A percentile compares a stretch with the other conserved stretches of the same genome.
Conservation (phyloP, 169 alveolate species). For the Plasmodium knowlesi region DNA sequence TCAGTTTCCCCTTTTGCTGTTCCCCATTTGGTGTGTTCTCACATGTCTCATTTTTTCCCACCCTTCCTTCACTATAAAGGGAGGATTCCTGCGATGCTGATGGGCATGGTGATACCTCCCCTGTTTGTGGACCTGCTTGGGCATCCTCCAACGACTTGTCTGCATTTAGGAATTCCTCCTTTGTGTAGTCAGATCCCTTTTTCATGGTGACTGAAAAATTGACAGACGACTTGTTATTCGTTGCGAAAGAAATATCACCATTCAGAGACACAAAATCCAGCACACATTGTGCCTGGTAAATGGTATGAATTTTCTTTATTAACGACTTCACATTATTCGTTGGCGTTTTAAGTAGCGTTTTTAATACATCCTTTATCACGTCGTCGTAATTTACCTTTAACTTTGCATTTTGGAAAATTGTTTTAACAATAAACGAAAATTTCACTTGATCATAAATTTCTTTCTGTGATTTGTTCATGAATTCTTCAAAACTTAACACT, state of each 20-base stretch:
- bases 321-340: constrained; percentile 43
- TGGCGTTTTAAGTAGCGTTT: constrained; percentile 64
- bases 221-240: constrained; percentile 39
- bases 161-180: constrained; percentile 51
- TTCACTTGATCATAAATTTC: constrained; percentile 71
- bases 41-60: background rate
- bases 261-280: constrained; percentile 72
- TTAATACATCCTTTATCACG: constrained; percentile 58
- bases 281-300: constrained; percentile 67
- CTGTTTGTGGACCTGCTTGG: background rate
- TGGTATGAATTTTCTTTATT: constrained; percentile 53
- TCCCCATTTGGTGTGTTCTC: background rate
- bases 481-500: constrained; percentile 51
- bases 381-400: constrained; percentile 68
- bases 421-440: constrained; percentile 66
- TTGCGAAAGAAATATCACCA: constrained; percentile 18
- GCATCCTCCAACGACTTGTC: background rate
- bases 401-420: constrained; percentile 55
- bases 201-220: constrained; percentile 62
- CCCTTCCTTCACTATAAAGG: background rate
- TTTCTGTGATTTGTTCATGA: constrained; percentile 46
- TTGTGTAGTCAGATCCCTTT: constrained; percentile 56
- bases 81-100: background rate
- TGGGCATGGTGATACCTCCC: background rate
- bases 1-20: constrained; percentile 8